Evolutionary conservation across 768 basidiomycete species (phyloP), one percentile per base, ranked within the genome.

Genomic region (Kwoniella sp.): DNA sequence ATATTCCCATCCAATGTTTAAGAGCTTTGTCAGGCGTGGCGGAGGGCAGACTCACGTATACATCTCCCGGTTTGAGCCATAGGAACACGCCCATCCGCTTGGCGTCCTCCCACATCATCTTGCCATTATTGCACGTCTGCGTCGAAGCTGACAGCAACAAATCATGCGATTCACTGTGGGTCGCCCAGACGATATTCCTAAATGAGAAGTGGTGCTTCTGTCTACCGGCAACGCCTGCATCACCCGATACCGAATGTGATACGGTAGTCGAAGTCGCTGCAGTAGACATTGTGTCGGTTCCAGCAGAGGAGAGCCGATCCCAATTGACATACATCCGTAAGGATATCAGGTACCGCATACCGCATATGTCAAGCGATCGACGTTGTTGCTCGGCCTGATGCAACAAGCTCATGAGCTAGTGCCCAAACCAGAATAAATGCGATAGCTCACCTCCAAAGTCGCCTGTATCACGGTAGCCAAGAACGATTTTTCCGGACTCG

Each of bases 181-280:
- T 94, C 0, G 94, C 95, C 94, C 95, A 99, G 28, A 97, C 85
- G 83, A 97, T 92, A 79, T 99, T 95, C 34, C 96, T 87, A 80
- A 79, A 79, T 2, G 77, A 75, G 48, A 81, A 67, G 4, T 73
- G 71, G 12, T 67, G 59, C 45, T 29, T 56, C 31, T 58, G 60
- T 61, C 28, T 55, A n/a, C 45, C 51, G 41, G 41, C 41, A 17
- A 45, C 41, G 20, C 25, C 22, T 62, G 45, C 25, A 37, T 25
- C 26, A 38, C 22, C 26, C 20, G 37, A 28, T 29, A 50, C 12
- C 34, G 29, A 11, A 34, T 55, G 9, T 15, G 53, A 47, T 4
- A 17, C 47, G 13, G 54, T 25, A 15, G 53, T 12, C 0, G 55
- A 15, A 4, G 29, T 55, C 7, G 69, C 63, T 13, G 41, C 54